Evolutionary conservation across 2,329 filamentous ascomycete genomes (phyloP), one percentile per base, ranked within the genome.

Genomic region (Sporothrix brasiliensis): DNA sequence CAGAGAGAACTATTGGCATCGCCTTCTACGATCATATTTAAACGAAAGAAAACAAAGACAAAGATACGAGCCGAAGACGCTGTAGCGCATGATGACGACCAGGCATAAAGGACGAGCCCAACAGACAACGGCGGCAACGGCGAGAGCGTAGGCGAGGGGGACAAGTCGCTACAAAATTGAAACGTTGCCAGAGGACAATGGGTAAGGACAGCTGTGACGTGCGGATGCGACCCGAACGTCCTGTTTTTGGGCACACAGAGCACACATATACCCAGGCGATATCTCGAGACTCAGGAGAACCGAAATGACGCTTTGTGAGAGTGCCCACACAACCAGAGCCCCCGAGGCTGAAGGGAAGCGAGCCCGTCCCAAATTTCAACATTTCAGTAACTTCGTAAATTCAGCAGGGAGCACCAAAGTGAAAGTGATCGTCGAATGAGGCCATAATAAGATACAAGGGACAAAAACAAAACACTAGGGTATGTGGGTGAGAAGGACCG

Each of bases 161-260:
- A 44, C 60, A 4, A 11, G 41, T 27, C 41, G 41, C 27, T 49
- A 21, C 41, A 65, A 13, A n/a, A 41, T 44, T 44, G 41, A 16
- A 44, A 44, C 14, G 41, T 14, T 65, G 41, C 49, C 41, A 65
- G 41, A 30, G 30, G 60, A 49, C 41, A 49, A 44, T 14, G 19
- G 16, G 30, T 1, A 30, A 49, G 39, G 54, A 58, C 54, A 24
- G 13, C 34, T 44, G n/a, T 39, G 34, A 61, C 56, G 56, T 60
- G 34, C 10, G 56, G 56, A 61, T 61, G 56, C 56, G 13, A 61
- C 30, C 56, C 56, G 60, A 47, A 65, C 21, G 60, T 27, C 13
- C 41, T 24, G 27, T 24, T 11, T 47, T 10, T 34, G 53, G 3
- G 53, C 65, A 49, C 41, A 27, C 49, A 49, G 41, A n/a, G 34